These are phyloP conservation scores for Geosmithia flava DNA, from an alignment of 2,329 filamentous ascomycete species.

Conservation along the genomic window DNA sequence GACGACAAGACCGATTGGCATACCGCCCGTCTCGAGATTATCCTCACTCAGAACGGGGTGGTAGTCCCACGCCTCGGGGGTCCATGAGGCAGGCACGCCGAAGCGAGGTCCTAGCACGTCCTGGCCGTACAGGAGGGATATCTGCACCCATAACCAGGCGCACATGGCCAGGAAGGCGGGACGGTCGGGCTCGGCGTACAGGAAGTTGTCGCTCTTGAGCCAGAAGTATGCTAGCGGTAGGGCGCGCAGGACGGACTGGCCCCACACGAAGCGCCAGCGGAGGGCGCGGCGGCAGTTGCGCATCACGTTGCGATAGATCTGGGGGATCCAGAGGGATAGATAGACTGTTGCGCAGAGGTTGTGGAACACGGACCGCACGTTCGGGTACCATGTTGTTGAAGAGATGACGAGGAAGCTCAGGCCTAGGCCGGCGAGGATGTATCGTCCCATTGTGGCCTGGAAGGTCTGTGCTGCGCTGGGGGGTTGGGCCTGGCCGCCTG, in stretches of 20 bases:
- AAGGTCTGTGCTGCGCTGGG: slow-evolving; percentile 26
- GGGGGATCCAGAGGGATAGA: slow-evolving; percentile 83
- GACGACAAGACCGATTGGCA: slow-evolving; percentile 60
- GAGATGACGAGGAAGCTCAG: slow-evolving; percentile 47
- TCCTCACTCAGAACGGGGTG: slow-evolving; percentile 82
- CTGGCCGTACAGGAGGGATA: slow-evolving; percentile 67
- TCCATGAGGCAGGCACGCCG: slow-evolving; percentile 59
- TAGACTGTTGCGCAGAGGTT: slow-evolving; percentile 61
- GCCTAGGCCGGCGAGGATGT: slow-evolving; percentile 41
- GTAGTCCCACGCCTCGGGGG: slow-evolving; percentile 81
- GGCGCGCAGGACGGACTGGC: slow-evolving; percentile 68
- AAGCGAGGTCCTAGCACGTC: slow-evolving; percentile 82
- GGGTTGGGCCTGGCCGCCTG: slow-evolving; percentile 12
- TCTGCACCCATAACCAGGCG: slow-evolving; percentile 80
- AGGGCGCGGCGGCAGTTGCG: slow-evolving; percentile 86
- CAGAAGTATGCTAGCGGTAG: slow-evolving; percentile 82
- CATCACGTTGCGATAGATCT: slow-evolving; percentile 81
- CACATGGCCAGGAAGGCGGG: slow-evolving; percentile 46
- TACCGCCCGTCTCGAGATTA: slow-evolving; percentile 61
- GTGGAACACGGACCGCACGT: slow-evolving; percentile 41
- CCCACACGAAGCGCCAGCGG: slow-evolving; percentile 82
- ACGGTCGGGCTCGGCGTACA: slow-evolving; percentile 62
- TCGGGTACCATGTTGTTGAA: slow-evolving; percentile 47
- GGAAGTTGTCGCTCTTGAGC: slow-evolving; percentile 61
- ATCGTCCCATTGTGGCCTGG: slow-evolving; percentile 42